Conservation (phyloP, 1,284 basidiomycete genomes). For the Blastosporella zonata region DNA sequence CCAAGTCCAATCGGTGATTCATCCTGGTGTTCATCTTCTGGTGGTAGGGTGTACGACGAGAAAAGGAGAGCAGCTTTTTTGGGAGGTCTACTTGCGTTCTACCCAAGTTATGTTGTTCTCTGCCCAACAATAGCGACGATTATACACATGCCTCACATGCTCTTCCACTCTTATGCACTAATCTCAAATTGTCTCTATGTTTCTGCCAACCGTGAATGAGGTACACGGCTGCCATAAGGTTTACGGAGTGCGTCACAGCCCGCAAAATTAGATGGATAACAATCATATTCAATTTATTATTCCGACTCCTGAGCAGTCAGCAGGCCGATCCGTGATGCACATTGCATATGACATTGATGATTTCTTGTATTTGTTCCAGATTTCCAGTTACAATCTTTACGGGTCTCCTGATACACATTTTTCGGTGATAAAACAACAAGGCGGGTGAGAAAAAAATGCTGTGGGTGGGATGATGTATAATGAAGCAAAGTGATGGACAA, state of each 20-base stretch:
- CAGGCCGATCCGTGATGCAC: not conserved
- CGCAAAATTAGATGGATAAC: not conserved
- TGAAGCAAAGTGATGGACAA: conserved; percentile 10
- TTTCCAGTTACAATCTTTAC: conserved; percentile 10
- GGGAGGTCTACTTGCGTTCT: conserved; percentile 11
- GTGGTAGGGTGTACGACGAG: conserved; percentile 13
- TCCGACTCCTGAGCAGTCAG: not conserved
- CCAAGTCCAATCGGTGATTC: conserved; percentile 95
- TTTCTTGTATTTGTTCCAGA: conserved; percentile 13
- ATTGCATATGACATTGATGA: not conserved
- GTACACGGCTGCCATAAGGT: not conserved
- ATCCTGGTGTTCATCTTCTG: conserved; percentile 4
- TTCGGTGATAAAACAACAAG: conserved; percentile 13
- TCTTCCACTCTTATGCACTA: conserved; percentile 9
- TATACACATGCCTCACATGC: conserved; percentile 14
- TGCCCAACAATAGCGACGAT: conserved; percentile 6
- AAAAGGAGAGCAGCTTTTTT: conserved; percentile 16
- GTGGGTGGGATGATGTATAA: conserved; percentile 8
- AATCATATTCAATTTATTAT: not conserved
- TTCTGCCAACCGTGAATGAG: not conserved
- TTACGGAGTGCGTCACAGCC: not conserved
- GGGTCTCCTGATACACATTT: conserved; percentile 12
- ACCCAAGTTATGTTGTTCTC: conserved; percentile 8
- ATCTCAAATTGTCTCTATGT: not conserved
- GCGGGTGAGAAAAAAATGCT: conserved; percentile 2